Base-by-base conservation (phyloP, 1,139 yeast species). In the Lizanozyma gosingica region DNA sequence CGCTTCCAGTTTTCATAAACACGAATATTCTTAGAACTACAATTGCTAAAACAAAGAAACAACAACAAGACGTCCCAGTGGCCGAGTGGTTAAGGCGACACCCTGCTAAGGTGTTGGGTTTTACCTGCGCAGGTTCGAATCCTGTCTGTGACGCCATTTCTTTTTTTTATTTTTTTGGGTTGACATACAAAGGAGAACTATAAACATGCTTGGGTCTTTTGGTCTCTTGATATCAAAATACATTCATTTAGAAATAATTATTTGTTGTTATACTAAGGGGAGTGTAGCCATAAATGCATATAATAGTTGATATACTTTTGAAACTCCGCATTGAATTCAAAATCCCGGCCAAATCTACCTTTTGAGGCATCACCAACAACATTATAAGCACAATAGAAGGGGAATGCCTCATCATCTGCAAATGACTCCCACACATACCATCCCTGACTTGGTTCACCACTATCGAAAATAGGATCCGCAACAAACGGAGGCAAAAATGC, bases 61-160 rank as follows among this genome's bases (percentile, higher is more conserved):
- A n/a, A n/a, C n/a, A n/a, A n/a, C n/a, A n/a, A n/a, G n/a, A 33
- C 35, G 50, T 46, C 40, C 37, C 51, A 44, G 53, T 49, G 53
- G 53, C 53, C 53, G 52, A 49, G 52, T 47, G 53, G 53, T 49
- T 49, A 49, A 48, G 53, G 53, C 51, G 53, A 47, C 51, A 38
- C 52, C 52, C 52, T 49, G 52, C 52, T 46, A 48, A 22, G 29
- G 29, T 22, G 29, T 68, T 70, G 74, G 73, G 75, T 65, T 70
- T 62, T 70, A 61, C 77, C 75, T 72, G 65, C 77, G 77, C 76
- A 72, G 77, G 77, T 72, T 72, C 77, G 78, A 72, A 72, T 72
- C 78, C 76, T 72, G 77, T 72, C 77, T 71, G 76, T 72, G 71
- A 68, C 76, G 76, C 53, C 54, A 22, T 22, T 22, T 22, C 11